Evolutionary conservation across 1,284 basidiomycete genomes (phyloP), one percentile per base, ranked within the genome.

Genomic region (Ganoderma meredithae): DNA sequence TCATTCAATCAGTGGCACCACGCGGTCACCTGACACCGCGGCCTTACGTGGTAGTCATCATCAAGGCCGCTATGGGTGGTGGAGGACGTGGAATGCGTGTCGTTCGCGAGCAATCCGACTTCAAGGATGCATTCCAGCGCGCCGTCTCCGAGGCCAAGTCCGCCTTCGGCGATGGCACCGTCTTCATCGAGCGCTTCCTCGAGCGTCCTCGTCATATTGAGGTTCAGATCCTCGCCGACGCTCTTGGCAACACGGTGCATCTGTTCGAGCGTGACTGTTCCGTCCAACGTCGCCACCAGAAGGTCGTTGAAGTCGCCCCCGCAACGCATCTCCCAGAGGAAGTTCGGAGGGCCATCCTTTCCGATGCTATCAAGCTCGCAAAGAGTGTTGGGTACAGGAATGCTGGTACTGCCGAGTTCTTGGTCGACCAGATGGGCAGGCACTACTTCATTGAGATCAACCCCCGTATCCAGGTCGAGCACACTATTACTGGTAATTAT

Each of bases 371-470:
- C 83, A 98, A 93, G 83, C 86, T 99, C 68, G 96, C 96, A 64
- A 91, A 88, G 83, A 94, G 93, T 67, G 97, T 99, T 74, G 90
- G 91, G 22, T 99, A 99, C 82, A 89, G 95, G 74, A 98, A 98
- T 80, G 97, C 97, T 62, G 97, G 97, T 76, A 99, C 97, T 43
- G 96, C 95, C 59, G 96, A 98, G 82, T 97, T 98, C 86, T 86
- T 99, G 78, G 96, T 99, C 72, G 97, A 99, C 82, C 94, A 96
- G 81, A 90, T 94, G 86, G 95, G 93, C 76, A 88, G 97, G 73
- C 95, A 98, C 83, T 98, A 99, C 83, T 99, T 99, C 83, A 99
- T 99, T 79, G 97, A 99, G 82, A 98, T 97, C 76, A 98, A 97
- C 82, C 95, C 97, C 58, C 95, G 96, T 85, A 98, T 98, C 77